Evolutionary conservation across 2,329 filamentous ascomycete genomes (phyloP), one percentile per base, ranked within the genome.

Genomic region (Fusarium veterinarium): DNA sequence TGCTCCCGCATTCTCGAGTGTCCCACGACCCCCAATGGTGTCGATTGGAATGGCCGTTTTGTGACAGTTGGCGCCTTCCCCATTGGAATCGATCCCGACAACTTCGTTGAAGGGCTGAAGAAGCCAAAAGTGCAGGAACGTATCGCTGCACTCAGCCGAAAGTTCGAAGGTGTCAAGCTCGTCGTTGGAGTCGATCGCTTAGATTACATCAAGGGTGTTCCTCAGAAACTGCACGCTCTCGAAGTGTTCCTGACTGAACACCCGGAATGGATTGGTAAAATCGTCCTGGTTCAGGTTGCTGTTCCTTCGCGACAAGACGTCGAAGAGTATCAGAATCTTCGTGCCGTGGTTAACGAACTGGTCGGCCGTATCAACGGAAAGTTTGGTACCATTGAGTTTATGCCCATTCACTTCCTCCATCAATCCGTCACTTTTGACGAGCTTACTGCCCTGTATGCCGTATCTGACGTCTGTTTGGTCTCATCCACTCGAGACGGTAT

Each of bases 161-260:
- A 97, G 83, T 99, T 98, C 79, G 92, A 97, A 74, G 95, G 95
- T 51, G 94, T 97, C 77, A 98, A 98, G 85, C 89, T 98, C 73
- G 97, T 99, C 77, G 95, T 98, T 41, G 95, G 96, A 71, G 96
- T 98, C 57, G 96, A 99, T 81, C 93, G 96, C 55, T 89, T 98
- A 56, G 96, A 99, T 83, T 98, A 99, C 84, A 98, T 98, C 90
- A 98, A 98, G 84, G 96, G 96, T 71, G 95, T 99, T 14, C 96
- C 96, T 0, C 96, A 99, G 83, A 99, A 99, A 82, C 87, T 99
- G 14, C 96, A 98, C 79, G 95, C 96, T 4, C 90, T 98, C 45
- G 96, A 99, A 82, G 94, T 98, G 8, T 98, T 99, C 85, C 86
- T 99, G 37, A 97, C 95, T 1, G 95, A 98, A 79, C 95, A 99